Evolutionary conservation across 2,329 filamentous ascomycete genomes (phyloP), one percentile per base, ranked within the genome.

Genomic region (Gliomastix tumulicola): DNA sequence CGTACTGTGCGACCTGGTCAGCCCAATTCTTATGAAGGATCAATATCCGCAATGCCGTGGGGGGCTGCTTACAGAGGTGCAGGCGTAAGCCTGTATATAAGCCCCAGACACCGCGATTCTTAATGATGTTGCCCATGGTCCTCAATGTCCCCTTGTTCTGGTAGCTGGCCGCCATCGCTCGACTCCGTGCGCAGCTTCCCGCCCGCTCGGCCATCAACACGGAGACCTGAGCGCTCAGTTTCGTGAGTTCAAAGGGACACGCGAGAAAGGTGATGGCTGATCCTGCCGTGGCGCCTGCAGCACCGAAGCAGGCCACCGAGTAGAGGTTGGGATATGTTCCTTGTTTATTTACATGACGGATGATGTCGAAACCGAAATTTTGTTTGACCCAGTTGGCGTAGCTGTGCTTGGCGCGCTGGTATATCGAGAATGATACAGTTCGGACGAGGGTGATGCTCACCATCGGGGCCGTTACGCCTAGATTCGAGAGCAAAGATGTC

Each of bases 241-340:
- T 94, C n/a, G 85, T 89, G 57, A 94, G 71, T 59, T 94, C 87
- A 54, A 94, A 94, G 2, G 87, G 87, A 53, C 87, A 94, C 47
- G 87, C 85, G 48, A 92, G 76, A 35, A 84, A 69, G 8, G 87
- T 89, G 38, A 92, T 89, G 41, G 79, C 74, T 17, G 83, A 87
- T 38, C 87, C 87, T 35, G 87, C 83, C 11, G 82, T 85, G 28
- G 84, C 85, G 35, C 87, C 86, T 30, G 86, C 83, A 10, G 79
- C 74, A 18, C 82, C 84, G 60, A 89, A 90, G 53, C 84, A 89
- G 38, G 76, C 68, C 37, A 89, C 66, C 1, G 86, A 88, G 51
- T 82, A 79, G 9, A 86, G 47, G 32, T 76, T 88, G 23, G 87
- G 87, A 47, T 80, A 82, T 30, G 76, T 79, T 41, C 82, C 83